Conservation (phyloP, 331 rosid species). For the Prunus yedoensis region DNA sequence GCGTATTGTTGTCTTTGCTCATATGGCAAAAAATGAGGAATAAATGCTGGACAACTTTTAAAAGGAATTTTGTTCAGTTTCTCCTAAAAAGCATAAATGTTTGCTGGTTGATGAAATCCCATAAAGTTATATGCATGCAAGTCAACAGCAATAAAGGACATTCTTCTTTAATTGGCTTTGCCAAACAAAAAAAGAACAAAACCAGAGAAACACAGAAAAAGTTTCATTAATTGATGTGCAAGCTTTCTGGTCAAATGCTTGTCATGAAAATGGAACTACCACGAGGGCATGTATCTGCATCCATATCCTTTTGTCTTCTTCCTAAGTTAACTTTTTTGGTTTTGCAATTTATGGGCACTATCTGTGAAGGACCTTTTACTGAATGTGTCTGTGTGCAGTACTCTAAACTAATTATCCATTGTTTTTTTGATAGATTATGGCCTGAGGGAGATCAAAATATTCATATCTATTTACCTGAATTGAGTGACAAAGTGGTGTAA, state of each 20-base stretch:
- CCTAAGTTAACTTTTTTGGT: too few species aligned
- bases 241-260: too few species aligned
- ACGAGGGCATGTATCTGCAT: too few species aligned
- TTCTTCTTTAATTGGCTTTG: background rate
- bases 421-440: too few species aligned
- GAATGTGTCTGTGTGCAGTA: too few species aligned
- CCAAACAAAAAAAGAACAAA: background rate
- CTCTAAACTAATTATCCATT: too few species aligned
- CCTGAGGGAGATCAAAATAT: background rate
- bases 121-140: background rate
- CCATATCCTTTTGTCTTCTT: too few species aligned
- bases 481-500: constrained; percentile 83
- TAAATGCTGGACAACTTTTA: constrained; percentile 25
- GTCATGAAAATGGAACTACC: too few species aligned
- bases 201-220: background rate
- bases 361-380: too few species aligned
- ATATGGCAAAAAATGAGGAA: constrained; percentile 2
- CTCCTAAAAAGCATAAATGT: constrained; percentile 10
- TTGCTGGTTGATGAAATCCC: background rate
- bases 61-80: constrained; percentile 19
- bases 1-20: constrained; percentile 28
- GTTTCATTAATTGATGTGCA: too few species aligned
- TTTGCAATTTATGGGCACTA: too few species aligned
- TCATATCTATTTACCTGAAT: constrained; percentile 55
- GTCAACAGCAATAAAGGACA: background rate